Base-by-base conservation (phyloP, 2,329 filamentous ascomycete genomes). In the Talaromyces piceae region DNA sequence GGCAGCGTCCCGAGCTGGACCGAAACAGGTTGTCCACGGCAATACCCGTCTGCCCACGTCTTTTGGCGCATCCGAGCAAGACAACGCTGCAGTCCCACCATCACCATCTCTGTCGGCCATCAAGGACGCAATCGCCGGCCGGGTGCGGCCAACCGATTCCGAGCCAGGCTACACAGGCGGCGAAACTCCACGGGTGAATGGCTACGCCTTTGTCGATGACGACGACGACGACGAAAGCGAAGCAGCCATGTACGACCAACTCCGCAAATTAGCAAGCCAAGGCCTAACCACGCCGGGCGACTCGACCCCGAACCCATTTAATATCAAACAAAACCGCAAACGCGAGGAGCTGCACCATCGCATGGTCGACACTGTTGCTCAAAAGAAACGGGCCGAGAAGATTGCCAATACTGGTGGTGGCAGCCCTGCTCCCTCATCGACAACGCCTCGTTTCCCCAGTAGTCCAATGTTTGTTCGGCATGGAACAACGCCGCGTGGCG, bases 201-300 rank as follows among this genome's bases (percentile, higher is more conserved):
- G 93, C 1, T 98, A 96, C 66, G 81, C 89, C 0, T 97, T 95
- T 68, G 91, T 98, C 30, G 90, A 95, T 59, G 89, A 94, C 51
- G 87, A 75, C 48, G 75, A 76, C 47, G 72, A 73, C 13, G 59
- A 63, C 1, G 61, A 67, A 6, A 55, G 57, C 57, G 76, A 86
- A 61, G 71, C 87, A 6, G 69, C 71, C 37, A 58, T 56, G 28
- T 66, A 66, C 51, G 58, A 63, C 52, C 52, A 23, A 33, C 57
- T 65, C 48, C 53, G 54, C 30, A 48, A 63, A 27, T 26, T 66
- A 11, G 57, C 60, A 22, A 55, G 41, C 54, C 59, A 72, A 28
- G 73, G 76, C n/a, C 58, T 61, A 26, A 61, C 57, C 47, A 41
- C 9, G 16, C 28, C 22, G 22, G 22, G n/a, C 7, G 71, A 75